phyloP scores from a whole-genome alignment of 1,284 basidiomycete genomes.

The Puccinia horiana region DNA sequence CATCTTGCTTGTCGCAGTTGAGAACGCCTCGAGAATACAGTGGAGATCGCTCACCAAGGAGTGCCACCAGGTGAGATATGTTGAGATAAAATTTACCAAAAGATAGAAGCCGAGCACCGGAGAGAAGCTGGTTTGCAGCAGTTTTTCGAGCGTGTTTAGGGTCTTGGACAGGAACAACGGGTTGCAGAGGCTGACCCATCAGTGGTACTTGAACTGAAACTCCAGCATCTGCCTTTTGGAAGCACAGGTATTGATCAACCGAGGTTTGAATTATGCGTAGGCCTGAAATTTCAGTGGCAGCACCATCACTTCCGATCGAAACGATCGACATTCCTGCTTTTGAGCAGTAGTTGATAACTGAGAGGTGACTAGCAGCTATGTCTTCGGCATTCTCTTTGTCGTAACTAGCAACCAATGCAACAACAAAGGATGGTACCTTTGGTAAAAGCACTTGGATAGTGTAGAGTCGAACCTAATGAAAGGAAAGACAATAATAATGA shows the following conservation, averaged over 20 bases:
- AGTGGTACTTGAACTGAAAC: constrained; percentile 27
- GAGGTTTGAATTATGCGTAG: neutral
- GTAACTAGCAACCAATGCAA: constrained; percentile 6
- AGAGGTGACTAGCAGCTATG: neutral
- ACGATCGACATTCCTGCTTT: constrained; percentile 17
- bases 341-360: constrained; percentile 7
- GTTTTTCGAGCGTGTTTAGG: constrained; percentile 21
- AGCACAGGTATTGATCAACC: neutral
- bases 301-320: constrained; percentile 34
- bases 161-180: constrained; percentile 30
- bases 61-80: neutral
- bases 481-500: neutral
- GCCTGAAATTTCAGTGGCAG: constrained; percentile 18
- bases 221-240: neutral
- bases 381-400: constrained; percentile 16
- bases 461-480: constrained; percentile 9
- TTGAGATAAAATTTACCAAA: constrained; percentile 31
- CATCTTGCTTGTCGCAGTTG: constrained; percentile 23
- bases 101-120: constrained; percentile 7
- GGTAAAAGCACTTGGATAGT: constrained; percentile 23
- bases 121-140: constrained; percentile 22
- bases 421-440: constrained; percentile 15
- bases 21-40: neutral
- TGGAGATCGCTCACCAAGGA: neutral
- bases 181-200: neutral